These are phyloP conservation scores for Rhizopus microsporus DNA, from an alignment of 371 early-diverging fungal species.

Conservation along the genomic window DNA sequence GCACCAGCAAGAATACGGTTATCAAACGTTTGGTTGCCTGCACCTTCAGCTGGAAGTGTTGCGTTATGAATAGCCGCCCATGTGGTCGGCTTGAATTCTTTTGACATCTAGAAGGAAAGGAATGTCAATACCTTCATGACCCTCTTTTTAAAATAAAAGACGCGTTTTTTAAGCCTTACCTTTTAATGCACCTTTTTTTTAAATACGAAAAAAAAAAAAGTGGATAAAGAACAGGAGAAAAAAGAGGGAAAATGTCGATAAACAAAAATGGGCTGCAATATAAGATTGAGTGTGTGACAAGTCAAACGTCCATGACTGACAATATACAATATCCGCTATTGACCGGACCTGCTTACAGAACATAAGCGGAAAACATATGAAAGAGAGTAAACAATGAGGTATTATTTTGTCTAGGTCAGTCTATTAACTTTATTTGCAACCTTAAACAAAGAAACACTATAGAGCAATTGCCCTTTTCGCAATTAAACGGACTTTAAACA, in stretches of 20 bases:
- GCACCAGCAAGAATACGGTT: constrained; percentile 59
- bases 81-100: constrained; percentile 51
- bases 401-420: not conserved
- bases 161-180: not conserved
- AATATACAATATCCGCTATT: constrained; percentile 7
- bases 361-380: not conserved
- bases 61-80: constrained; percentile 64
- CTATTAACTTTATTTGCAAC: not conserved
- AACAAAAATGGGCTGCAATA: constrained; percentile 1
- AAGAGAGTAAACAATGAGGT: not conserved
- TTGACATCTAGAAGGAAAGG: constrained; percentile 23
- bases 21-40: constrained; percentile 76
- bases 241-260: not conserved
- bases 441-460: not conserved
- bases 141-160: constrained; percentile 7
- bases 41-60: constrained; percentile 73
- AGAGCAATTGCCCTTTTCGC: no score
- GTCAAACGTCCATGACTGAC: constrained; percentile 5
- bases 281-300: constrained; percentile 1
- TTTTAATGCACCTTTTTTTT: not conserved
- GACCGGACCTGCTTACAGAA: not conserved
- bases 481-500: no score
- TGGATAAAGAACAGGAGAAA: not conserved
- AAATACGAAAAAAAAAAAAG: not conserved
- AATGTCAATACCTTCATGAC: not conserved